Percentiles rank a stretch among this genome's conserved stretches.
phyloP scores from a whole-genome alignment of 169 alveolate genomes.

The Plasmodium knowlesi region DNA sequence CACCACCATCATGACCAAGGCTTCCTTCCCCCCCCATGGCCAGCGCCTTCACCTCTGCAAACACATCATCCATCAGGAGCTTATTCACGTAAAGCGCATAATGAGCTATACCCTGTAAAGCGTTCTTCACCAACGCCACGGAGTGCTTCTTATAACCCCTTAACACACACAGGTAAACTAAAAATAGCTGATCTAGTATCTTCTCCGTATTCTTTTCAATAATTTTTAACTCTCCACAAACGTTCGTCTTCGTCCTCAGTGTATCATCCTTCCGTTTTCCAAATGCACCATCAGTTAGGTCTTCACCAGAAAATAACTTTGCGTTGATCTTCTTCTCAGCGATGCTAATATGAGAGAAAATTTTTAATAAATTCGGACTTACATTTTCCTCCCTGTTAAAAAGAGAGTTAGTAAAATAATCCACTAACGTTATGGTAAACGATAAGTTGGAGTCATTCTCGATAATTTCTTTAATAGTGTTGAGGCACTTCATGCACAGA shows the following conservation, averaged over 20 bases:
- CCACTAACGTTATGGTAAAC: conserved; percentile 17
- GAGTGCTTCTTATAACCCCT: conserved; percentile 44
- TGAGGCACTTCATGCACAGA: conserved; percentile 46
- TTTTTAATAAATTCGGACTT: conserved; percentile 26
- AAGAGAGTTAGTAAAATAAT: conserved; percentile 19
- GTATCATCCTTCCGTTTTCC: background rate
- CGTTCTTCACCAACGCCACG: conserved; percentile 14
- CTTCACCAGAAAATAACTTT: conserved; percentile 18
- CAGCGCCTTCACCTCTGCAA: conserved; percentile 30
- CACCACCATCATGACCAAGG: background rate
- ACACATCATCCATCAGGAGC: conserved; percentile 66
- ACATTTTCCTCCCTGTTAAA: conserved; percentile 37
- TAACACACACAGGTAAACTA: conserved; percentile 51
- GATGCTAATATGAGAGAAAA: conserved; percentile 38
- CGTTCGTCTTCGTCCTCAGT: conserved; percentile 38
- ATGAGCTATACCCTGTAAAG: conserved; percentile 19
- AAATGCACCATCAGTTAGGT: background rate
- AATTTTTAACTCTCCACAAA: conserved; percentile 60
- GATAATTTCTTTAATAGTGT: conserved; percentile 38
- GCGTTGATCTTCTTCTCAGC: conserved; percentile 54
- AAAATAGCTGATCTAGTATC: conserved; percentile 56
- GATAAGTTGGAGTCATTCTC: conserved; percentile 49
- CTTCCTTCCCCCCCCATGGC: background rate
- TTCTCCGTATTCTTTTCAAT: conserved; percentile 52
- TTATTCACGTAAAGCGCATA: conserved; percentile 67